A percentile compares a stretch with the other conserved stretches of the same genome.
Conservation (phyloP, 371 early-diverging fungal genomes). For the Mortierella sp. region DNA sequence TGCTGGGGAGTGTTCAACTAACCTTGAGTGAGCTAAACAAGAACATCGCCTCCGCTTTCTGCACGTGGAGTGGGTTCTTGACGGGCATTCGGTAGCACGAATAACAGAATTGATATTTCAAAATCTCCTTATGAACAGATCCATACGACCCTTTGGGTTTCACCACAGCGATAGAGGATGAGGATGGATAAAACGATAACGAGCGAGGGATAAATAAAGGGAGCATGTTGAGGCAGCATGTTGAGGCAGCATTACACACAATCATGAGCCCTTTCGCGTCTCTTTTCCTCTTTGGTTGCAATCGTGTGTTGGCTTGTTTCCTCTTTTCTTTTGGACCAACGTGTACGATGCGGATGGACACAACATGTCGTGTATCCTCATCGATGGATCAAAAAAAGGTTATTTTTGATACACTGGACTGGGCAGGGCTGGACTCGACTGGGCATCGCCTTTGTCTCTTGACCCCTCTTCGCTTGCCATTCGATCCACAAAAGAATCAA, state of each 20-base stretch:
- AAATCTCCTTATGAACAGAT: background rate
- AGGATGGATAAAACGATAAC: background rate
- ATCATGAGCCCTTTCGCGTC: background rate
- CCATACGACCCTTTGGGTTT: background rate
- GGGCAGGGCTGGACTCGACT: background rate
- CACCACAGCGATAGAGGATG: background rate
- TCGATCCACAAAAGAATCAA: background rate
- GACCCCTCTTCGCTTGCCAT: background rate
- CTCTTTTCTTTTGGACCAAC: background rate
- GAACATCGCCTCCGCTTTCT: background rate
- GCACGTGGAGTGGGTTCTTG: background rate
- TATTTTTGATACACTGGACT: background rate
- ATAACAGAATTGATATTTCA: background rate
- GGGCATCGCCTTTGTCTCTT: background rate
- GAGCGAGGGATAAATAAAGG: background rate
- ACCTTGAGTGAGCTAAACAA: background rate
- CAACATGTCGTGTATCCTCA: background rate
- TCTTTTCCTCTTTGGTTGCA: background rate
- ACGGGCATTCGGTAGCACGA: background rate
- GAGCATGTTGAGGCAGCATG: background rate
- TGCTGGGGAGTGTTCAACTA: too few species aligned
- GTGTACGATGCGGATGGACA: background rate
- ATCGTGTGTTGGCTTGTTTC: background rate
- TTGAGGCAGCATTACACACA: background rate
- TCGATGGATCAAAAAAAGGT: background rate